phyloP scores from a whole-genome alignment of 2,329 filamentous ascomycete species.

The Aspergillus floridensis region DNA sequence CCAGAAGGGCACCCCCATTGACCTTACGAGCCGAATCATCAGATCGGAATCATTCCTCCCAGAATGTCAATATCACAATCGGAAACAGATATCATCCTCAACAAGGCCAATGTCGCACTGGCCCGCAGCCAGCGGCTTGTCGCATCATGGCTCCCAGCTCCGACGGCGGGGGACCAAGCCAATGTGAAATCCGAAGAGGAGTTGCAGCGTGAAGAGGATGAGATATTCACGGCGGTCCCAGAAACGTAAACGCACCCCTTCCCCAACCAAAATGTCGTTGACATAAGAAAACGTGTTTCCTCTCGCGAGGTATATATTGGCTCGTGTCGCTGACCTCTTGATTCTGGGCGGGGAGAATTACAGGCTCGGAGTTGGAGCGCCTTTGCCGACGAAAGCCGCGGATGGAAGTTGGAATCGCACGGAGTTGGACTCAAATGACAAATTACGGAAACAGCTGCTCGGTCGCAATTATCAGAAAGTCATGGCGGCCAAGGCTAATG shows the following conservation, averaged over 20 bases:
- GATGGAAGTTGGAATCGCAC: conserved; percentile 42
- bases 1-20: neutral
- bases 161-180: conserved; percentile 37
- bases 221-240: conserved; percentile 53
- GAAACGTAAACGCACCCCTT: conserved; percentile 47
- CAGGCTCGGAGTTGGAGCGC: conserved; percentile 50
- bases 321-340: neutral
- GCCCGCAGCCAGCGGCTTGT: conserved; percentile 55
- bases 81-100: conserved; percentile 56
- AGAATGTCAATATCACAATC: conserved; percentile 30
- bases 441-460: conserved; percentile 46
- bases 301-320: neutral
- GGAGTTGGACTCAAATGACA: conserved; percentile 44
- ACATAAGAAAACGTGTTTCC: no score
- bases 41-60: neutral
- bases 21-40: neutral
- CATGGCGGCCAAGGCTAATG: conserved; percentile 44
- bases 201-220: conserved; percentile 52
- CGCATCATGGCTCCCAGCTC: conserved; percentile 56
- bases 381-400: conserved; percentile 41
- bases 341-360: neutral
- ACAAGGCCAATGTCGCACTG: conserved; percentile 53
- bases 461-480: conserved; percentile 42
- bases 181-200: conserved; percentile 45
- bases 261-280: no score